Evolutionary conservation across 768 basidiomycete species (phyloP).

Genomic region (Steccherinum ochraceum): DNA sequence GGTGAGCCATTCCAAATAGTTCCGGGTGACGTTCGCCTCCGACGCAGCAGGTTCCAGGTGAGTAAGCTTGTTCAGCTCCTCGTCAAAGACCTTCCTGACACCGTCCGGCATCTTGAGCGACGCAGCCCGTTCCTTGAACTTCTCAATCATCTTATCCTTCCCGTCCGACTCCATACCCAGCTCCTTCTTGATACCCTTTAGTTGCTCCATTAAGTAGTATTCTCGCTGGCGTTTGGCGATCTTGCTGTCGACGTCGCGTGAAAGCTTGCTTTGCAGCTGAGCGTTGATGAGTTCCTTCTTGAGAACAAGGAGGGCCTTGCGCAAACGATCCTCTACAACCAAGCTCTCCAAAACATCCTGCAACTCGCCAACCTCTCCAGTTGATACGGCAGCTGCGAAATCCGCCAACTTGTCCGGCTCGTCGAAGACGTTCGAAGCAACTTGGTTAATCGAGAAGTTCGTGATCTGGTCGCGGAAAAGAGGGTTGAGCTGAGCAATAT

Average conservation of each 20-base stretch:
- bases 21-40: slow-evolving; percentile 90
- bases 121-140: slow-evolving; percentile 82
- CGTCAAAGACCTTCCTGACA: slow-evolving; percentile 92
- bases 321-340: slow-evolving; percentile 80
- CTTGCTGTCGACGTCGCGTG: slow-evolving; percentile 89
- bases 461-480: slow-evolving; percentile 98
- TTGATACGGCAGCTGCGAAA: slow-evolving; percentile 92
- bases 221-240: slow-evolving; percentile 92
- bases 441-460: slow-evolving; percentile 90
- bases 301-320: slow-evolving; percentile 84
- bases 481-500: slow-evolving; percentile 94
- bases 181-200: slow-evolving; percentile 95
- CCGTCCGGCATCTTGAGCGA: slow-evolving; percentile 81
- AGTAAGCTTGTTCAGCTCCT: slow-evolving; percentile 87
- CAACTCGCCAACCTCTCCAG: slow-evolving; percentile 86
- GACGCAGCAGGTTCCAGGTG: slow-evolving; percentile 87
- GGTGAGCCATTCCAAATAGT: slow-evolving; percentile 91
- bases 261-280: slow-evolving; percentile 88
- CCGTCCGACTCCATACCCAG: slow-evolving; percentile 93
- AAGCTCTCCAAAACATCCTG: slow-evolving; percentile 91
- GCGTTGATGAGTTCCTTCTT: slow-evolving; percentile 99
- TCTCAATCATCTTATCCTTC: slow-evolving; percentile 90
- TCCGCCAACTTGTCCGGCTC: slow-evolving; percentile 97
- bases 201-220: slow-evolving; percentile 95
- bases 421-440: slow-evolving; percentile 90